Evolutionary conservation across 495 filamentous ascomycete genomes (phyloP), one percentile per base, ranked within the genome.

Genomic region (Penicillium diatomitis): DNA sequence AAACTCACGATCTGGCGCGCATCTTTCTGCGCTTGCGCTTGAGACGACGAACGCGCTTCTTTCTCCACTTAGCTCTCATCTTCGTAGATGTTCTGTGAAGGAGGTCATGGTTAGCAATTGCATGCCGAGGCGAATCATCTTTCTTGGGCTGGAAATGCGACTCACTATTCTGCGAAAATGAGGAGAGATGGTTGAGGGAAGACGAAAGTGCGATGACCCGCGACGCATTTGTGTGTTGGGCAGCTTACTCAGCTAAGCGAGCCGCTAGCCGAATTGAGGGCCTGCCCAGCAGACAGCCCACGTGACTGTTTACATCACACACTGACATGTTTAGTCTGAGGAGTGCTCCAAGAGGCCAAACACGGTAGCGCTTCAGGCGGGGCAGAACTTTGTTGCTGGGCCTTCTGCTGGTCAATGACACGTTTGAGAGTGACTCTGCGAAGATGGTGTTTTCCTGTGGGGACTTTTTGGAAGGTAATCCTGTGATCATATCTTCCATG

Each of bases 11-110:
- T 77, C 90, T 77, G 58, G 89, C 90, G 68, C 90, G 84, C 75
- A 89, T 92, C 89, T 96, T 96, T 88, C 90, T 91, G 73, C 90
- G 85, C 90, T 96, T 96, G 71, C 88, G 83, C 84, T 96, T 96
- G 74, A 96, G 86, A 73, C 90, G 84, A 56, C 90, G 85, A 77
- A 94, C 88, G 68, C 90, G 80, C 90, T 96, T 96, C 87, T 96
- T 96, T 82, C 90, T 89, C 90, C 90, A 96, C 79, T 96, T 96
- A 63, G 87, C 88, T 89, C 90, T 90, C 90, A 96, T 94, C 82
- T 81, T 90, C 82, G 76, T 63, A 68, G 66, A 68, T 66, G 56
- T 49, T 62, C 50, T 60, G 49, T 8, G 5, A 6, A 31, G 6
- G 40, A 5, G 58, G 50, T 30, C 28, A 8, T 32, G n/a, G 47